These are phyloP conservation scores for Skeletonema potamos DNA, from an alignment of 108 stramenopile genomes.

Conservation along the genomic window DNA sequence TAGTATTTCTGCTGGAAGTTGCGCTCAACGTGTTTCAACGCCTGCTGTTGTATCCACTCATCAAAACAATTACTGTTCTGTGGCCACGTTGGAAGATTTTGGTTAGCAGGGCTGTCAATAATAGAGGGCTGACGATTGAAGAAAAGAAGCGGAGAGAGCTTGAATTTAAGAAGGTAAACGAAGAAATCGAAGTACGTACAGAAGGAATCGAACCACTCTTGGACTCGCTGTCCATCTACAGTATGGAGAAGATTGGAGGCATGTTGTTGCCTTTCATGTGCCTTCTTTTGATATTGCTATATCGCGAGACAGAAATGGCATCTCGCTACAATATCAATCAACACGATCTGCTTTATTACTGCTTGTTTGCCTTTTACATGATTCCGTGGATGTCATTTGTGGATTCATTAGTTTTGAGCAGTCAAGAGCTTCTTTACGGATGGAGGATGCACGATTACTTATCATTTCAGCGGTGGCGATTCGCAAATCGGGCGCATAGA, in stretches of 20 bases:
- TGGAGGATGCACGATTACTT: constrained; percentile 90
- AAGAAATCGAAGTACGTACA: constrained; percentile 73
- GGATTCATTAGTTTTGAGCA: constrained; percentile 81
- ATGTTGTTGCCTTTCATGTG: constrained; percentile 67
- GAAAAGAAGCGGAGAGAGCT: constrained; percentile 72
- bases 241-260: constrained; percentile 51
- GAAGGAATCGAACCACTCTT: constrained; percentile 88
- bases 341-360: constrained; percentile 81
- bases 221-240: constrained; percentile 60
- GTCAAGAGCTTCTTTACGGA: constrained; percentile 84
- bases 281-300: constrained; percentile 57
- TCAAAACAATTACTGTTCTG: constrained; percentile 49
- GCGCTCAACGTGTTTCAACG: constrained; percentile 62
- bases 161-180: constrained; percentile 74
- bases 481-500: constrained; percentile 67
- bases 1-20: constrained; percentile 69
- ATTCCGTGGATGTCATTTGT: constrained; percentile 58
- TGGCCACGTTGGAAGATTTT: constrained; percentile 78
- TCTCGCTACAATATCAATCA: constrained; percentile 67
- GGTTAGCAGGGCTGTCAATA: constrained; percentile 24
- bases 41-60: constrained; percentile 70
- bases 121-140: constrained; percentile 63
- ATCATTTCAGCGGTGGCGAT: constrained; percentile 81
- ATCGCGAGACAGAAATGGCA: constrained; percentile 69
- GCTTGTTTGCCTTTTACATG: constrained; percentile 69